Conservation (phyloP, 768 basidiomycete genomes). For the Saitozyma sp. region DNA sequence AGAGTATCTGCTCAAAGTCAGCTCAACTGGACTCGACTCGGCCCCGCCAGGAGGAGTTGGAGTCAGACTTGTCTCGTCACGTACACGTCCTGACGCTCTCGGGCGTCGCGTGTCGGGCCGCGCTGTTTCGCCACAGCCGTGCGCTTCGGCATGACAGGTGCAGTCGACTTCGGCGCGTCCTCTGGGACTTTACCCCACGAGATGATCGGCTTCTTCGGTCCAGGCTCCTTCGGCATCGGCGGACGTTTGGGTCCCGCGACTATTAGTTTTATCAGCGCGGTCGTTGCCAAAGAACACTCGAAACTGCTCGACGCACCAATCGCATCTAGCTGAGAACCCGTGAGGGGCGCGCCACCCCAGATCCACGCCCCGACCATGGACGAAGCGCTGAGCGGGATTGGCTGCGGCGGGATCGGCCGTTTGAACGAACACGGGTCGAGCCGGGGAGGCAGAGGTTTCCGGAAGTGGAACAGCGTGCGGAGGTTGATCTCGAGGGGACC, state of each 20-base stretch:
- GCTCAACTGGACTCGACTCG: not conserved
- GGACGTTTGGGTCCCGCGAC: conserved; percentile 53
- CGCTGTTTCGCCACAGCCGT: conserved; percentile 35
- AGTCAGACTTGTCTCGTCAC: conserved; percentile 5
- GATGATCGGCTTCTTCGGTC: conserved; percentile 43
- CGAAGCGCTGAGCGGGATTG: conserved; percentile 41
- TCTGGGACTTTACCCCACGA: conserved; percentile 47
- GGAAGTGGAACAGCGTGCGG: conserved; percentile 50
- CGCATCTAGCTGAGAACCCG: conserved; percentile 51
- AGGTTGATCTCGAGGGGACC: conserved; percentile 48
- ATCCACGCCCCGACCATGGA: conserved; percentile 49
- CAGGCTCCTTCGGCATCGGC: conserved; percentile 31
- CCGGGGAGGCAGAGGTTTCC: conserved; percentile 49
- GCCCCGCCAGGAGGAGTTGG: not conserved
- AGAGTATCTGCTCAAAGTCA: conserved; percentile 31
- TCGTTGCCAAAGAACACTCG: not conserved
- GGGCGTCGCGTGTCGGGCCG: conserved; percentile 21
- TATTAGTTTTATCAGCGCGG: conserved; percentile 5
- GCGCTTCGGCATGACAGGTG: conserved; percentile 26
- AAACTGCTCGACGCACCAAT: conserved; percentile 29
- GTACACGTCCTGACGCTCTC: conserved; percentile 48
- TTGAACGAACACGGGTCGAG: conserved; percentile 42
- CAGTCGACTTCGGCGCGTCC: conserved; percentile 22
- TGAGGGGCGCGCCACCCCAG: conserved; percentile 53
- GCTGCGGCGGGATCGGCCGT: conserved; percentile 43